phyloP scores from a whole-genome alignment of 2,329 filamentous ascomycete genomes.

The Chalaropsis ovoidea region DNA sequence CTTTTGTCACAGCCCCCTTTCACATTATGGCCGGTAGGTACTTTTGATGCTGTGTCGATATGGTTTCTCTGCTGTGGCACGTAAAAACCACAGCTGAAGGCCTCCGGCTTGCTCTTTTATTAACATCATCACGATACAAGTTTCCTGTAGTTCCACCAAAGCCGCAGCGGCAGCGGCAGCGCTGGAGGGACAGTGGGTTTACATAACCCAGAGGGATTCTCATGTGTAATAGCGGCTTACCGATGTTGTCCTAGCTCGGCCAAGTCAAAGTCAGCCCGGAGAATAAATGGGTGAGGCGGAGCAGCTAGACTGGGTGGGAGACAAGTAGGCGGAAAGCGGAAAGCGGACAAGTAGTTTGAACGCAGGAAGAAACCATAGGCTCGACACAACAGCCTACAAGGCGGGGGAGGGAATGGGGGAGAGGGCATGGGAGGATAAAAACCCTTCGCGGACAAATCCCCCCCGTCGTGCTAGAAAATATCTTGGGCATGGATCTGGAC shows the following conservation, averaged over 20 bases:
- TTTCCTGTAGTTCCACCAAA: neutral
- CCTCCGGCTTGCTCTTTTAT: neutral
- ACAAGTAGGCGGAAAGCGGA: neutral
- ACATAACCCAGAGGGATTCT: neutral
- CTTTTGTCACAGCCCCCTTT: neutral
- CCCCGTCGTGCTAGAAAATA: too few species aligned
- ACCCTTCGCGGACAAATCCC: neutral
- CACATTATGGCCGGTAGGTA: neutral
- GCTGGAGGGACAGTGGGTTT: too few species aligned
- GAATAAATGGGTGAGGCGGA: neutral
- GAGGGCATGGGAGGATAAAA: neutral
- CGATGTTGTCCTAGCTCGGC: neutral
- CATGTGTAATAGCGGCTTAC: conserved; percentile 7
- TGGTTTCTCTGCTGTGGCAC: neutral
- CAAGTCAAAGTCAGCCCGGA: neutral
- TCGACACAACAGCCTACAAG: neutral
- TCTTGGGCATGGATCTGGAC: neutral
- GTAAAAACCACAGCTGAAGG: neutral
- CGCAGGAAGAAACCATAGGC: neutral
- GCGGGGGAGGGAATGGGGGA: neutral
- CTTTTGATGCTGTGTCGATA: neutral
- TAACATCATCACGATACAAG: neutral
- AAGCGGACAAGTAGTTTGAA: neutral
- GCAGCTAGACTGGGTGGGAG: neutral
- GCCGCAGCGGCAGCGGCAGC: neutral